These are phyloP conservation scores for Narthecium ossifragum DNA, from an alignment of 106 monocot species.

Conservation along the genomic window DNA sequence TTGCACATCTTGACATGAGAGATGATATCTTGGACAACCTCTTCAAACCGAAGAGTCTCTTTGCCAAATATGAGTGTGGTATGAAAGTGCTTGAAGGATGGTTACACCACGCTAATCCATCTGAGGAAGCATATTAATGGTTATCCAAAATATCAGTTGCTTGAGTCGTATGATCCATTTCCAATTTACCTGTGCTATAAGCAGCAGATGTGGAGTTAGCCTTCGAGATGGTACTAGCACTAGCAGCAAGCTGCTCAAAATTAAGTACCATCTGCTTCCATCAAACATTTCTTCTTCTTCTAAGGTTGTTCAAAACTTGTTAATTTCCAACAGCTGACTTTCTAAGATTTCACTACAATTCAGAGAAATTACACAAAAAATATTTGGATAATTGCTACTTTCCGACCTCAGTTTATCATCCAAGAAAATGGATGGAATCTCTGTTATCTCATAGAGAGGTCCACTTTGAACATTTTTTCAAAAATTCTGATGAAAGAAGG, in stretches of 20 bases:
- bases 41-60: no score
- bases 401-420: no score
- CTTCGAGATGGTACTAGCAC: background rate
- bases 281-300: constrained; percentile 27
- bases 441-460: no score
- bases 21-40: no score
- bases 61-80: no score
- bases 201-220: background rate
- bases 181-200: constrained; percentile 3
- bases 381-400: no score
- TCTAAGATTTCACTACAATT: background rate
- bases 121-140: constrained; percentile 1
- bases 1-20: no score
- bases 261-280: constrained; percentile 8
- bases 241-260: constrained; percentile 8
- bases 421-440: no score
- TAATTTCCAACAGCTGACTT: background rate
- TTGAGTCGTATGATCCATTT: background rate
- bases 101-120: constrained; percentile 4
- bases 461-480: no score
- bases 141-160: constrained; percentile 3
- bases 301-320: background rate
- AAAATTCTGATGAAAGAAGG: no score
- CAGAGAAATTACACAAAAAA: no score
- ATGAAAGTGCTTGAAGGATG: no score